Percentiles rank a stretch among this genome's conserved stretches.
Conservation (phyloP, 148 eudicot genomes). For the Rhododendron williamsianum region DNA sequence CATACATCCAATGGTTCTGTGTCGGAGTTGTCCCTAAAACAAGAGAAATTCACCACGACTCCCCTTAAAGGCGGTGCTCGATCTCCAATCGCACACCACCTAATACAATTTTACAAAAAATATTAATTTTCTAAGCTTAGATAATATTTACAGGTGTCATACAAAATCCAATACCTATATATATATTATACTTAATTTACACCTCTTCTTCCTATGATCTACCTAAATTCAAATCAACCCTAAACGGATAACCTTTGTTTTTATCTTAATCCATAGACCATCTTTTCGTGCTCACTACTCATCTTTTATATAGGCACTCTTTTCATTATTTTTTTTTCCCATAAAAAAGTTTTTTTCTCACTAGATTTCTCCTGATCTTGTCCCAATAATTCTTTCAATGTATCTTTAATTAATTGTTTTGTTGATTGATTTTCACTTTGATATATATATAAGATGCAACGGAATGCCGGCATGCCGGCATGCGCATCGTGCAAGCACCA, state of each 20-base stretch:
- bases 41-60: not conserved
- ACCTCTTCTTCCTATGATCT: conserved; percentile 8
- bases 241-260: conserved; percentile 9
- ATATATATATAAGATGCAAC: conserved; percentile 27
- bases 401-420: not conserved
- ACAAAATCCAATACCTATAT: not conserved
- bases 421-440: not conserved
- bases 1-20: too few relatives aligned
- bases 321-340: conserved; percentile 15
- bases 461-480: conserved; percentile 38
- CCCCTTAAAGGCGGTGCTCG: not conserved
- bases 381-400: not conserved
- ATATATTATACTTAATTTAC: not conserved
- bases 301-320: conserved; percentile 11
- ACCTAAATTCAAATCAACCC: conserved; percentile 11
- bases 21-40: too few relatives aligned
- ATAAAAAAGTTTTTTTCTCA: not conserved
- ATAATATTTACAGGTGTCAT: not conserved
- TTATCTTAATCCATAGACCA: conserved; percentile 21
- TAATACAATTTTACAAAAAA: not conserved
- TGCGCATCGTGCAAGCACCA: conserved; percentile 98
- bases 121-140: not conserved
- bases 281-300: conserved; percentile 45
- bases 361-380: not conserved
- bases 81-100: not conserved